phyloP scores from a whole-genome alignment of 2,329 filamentous ascomycete genomes.

The Neopestalotiopsis clavispora region DNA sequence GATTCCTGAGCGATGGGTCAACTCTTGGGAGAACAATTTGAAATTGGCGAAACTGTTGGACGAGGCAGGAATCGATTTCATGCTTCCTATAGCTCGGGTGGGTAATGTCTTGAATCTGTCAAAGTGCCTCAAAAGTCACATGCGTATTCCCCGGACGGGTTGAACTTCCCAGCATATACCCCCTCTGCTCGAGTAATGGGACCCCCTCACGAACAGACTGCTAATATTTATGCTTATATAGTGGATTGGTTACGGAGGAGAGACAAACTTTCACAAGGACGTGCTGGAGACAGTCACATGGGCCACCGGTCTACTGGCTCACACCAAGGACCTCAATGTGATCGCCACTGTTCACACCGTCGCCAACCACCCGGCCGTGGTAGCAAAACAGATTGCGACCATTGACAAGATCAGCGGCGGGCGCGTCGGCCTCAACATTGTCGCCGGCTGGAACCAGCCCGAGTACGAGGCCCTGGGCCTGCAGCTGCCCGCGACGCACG shows the following conservation, averaged over 20 bases:
- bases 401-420: slow-evolving; percentile 58
- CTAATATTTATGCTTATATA: not conserved
- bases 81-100: slow-evolving; percentile 12
- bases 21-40: slow-evolving; percentile 14
- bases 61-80: slow-evolving; percentile 9
- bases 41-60: slow-evolving; percentile 11
- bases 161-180: not conserved
- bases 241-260: slow-evolving; percentile 14
- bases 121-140: not conserved
- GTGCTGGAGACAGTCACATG: slow-evolving; percentile 11
- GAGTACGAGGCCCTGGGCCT: slow-evolving; percentile 54
- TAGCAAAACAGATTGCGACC: slow-evolving; percentile 57
- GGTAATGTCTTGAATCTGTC: not conserved
- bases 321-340: slow-evolving; percentile 45
- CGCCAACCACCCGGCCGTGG: slow-evolving; percentile 55
- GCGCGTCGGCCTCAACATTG: slow-evolving; percentile 56
- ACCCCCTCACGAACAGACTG: not conserved
- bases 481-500: slow-evolving; percentile 9
- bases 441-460: slow-evolving; percentile 58
- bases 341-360: slow-evolving; percentile 57
- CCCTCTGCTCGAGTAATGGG: not conserved
- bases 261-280: slow-evolving; percentile 14
- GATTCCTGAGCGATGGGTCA: slow-evolving; percentile 11
- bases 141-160: not conserved
- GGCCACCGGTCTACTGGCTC: slow-evolving; percentile 6